These are phyloP conservation scores for Arxiozyma bovina DNA, from an alignment of 1,139 yeast genomes.

Conservation along the genomic window DNA sequence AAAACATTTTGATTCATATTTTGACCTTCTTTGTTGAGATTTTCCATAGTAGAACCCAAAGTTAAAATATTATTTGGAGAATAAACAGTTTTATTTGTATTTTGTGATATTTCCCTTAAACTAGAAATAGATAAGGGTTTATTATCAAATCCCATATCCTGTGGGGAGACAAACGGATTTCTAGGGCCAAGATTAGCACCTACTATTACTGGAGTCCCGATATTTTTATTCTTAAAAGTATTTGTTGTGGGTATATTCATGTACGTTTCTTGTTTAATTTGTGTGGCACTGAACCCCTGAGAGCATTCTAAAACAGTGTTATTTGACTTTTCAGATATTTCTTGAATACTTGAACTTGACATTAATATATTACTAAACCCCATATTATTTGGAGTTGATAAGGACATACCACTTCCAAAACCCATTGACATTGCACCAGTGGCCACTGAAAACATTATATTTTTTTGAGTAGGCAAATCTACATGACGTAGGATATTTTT, in stretches of 20 bases:
- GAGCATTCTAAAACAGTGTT: not conserved
- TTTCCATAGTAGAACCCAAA: not conserved
- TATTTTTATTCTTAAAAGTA: too few relatives aligned
- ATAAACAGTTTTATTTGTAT: not conserved
- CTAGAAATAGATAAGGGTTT: slow-evolving; percentile 2
- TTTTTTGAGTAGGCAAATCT: not conserved
- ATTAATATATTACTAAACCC: not conserved
- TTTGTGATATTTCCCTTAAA: slow-evolving; percentile 2
- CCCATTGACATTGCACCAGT: not conserved
- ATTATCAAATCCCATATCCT: slow-evolving; percentile 1
- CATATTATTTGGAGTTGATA: not conserved
- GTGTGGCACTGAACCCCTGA: not conserved
- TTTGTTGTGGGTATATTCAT: not conserved
- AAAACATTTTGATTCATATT: not conserved
- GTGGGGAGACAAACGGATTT: not conserved
- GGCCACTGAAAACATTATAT: not conserved
- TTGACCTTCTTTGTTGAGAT: not conserved
- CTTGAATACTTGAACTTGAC: slow-evolving; percentile 4
- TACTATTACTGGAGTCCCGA: not conserved
- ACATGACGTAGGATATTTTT: not conserved
- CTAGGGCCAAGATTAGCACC: not conserved
- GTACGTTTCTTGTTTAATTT: too few relatives aligned
- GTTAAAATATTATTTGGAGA: not conserved
- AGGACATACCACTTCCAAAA: not conserved
- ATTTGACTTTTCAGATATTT: not conserved